Base-by-base conservation (phyloP, 2,329 filamentous ascomycete species). In the Magnaporthiopsis rhizophila region DNA sequence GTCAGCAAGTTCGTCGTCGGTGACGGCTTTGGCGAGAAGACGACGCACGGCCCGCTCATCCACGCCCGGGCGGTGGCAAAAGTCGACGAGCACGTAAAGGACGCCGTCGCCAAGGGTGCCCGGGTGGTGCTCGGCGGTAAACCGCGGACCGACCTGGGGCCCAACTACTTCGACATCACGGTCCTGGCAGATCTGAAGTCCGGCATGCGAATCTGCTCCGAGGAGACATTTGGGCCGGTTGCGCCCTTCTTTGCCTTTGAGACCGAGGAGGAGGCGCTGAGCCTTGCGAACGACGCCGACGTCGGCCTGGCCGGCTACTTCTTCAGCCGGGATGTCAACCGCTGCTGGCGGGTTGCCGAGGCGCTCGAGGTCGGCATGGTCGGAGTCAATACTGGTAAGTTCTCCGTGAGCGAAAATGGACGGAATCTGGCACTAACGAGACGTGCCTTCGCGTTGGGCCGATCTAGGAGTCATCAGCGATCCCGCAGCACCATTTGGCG, bases 321-420 rank as follows among this genome's bases (percentile, higher is more conserved):
- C 28, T 74, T 69, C 63, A 69, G 68, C 0, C 50, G 67, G 36
- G 64, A 70, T 36, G 61, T 70, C 15, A 70, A 72, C 58, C 67
- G 79, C 9, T 72, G 74, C 11, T 73, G 69, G 65, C 71, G 79
- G 56, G 74, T 82, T 3, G 76, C 78, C 1, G 78, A 81, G 69
- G 76, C 74, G 3, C 73, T 88, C 63, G 82, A 89, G 68, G 82
- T 86, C 2, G 86, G 86, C n/a, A 88, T 88, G 86, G 81, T 88
- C 3, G 86, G 85, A 64, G 82, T 85, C 26, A 86, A 86, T 69
- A 86, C 61, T 12, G 59, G 59, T 60, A 7, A 60, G 59, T 1
- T 66, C 88, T 67, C 85, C 82, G 2, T 5, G 3, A 36, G 59
- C 21, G 18, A 38, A 7, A 6, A 34, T 8, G 18, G 21, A 26